Base-by-base conservation (phyloP, 345 rosid genomes). In the Euphorbia tirucalli region DNA sequence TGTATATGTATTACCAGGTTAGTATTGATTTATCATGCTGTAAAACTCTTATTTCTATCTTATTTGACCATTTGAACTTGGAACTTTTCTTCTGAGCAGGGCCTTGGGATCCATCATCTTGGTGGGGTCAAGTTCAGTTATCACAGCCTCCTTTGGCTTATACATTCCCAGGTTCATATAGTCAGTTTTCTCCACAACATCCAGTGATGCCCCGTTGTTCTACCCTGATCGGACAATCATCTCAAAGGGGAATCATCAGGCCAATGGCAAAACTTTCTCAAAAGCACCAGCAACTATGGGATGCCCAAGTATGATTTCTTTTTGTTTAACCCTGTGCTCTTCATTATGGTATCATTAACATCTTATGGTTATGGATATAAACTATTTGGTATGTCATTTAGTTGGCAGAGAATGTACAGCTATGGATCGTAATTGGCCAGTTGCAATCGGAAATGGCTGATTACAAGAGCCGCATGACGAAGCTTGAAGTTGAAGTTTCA, bases 241-340 rank as follows among this genome's bases (percentile, higher is more conserved):
- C 27, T 64, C 75, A 68, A 60, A 82, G 74, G 70, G 82, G 84
- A 41, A 57, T 65, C 70, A 82, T 73, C n/a, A 78, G 65, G 71
- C 73, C 81, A 24, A 60, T 13, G 4, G 67, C 69, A 71, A 79
- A 77, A 68, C 81, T 82, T 58, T 84, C 87, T 65, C 80, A 71
- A 64, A 82, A 80, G 77, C 87, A 84, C 57, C 82, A 82, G 65
- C 75, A 75, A 63, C 80, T 73, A 27, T 80, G 83, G 87, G 83
- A 79, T 64, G 82, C 83, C 73, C 85, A 79, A 73, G 84, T 77
- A 79, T 41, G 65, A 68, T 65, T 76, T 32, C 50, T 43, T 66
- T 41, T 71, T 30, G 35, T 71, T 46, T 18, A 37, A 14, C 62
- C 49, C 37, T 61, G 9, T 64, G 46, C 9, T 32, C 35, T 46